A percentile compares a stretch with the other conserved stretches of the same genome.
Conservation (phyloP, 805 yeast species). For the Pichia nakasei region DNA sequence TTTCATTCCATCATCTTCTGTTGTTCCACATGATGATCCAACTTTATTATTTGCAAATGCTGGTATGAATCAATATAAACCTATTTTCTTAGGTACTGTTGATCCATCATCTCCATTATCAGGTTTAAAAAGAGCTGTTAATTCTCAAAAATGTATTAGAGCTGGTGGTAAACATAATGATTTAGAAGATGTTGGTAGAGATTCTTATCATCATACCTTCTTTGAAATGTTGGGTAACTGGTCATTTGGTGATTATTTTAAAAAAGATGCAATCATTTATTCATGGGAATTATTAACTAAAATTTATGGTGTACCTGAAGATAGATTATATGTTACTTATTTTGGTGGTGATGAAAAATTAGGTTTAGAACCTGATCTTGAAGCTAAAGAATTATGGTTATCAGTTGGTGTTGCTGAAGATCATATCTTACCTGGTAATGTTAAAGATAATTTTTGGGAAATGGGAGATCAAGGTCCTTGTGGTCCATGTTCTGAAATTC, state of each 20-base stretch:
- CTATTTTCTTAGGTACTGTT: conserved; percentile 93
- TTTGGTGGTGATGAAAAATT: conserved; percentile 84
- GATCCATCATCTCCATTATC: conserved; percentile 90
- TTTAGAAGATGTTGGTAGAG: conserved; percentile 96
- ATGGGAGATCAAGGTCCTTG: conserved; percentile 99
- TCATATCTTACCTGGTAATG: conserved; percentile 88
- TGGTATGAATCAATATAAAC: conserved; percentile 99
- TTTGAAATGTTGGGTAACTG: conserved; percentile 99
- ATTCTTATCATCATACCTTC: conserved; percentile 96
- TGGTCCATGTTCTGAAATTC: conserved; percentile 98
- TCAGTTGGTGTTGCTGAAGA: conserved; percentile 83
- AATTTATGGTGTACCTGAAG: conserved; percentile 70
- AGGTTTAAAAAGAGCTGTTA: conserved; percentile 76
- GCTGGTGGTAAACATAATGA: conserved; percentile 99
- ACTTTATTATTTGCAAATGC: conserved; percentile 95
- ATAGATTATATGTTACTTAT: conserved; percentile 88
- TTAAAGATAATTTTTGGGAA: conserved; percentile 96
- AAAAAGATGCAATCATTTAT: conserved; percentile 79
- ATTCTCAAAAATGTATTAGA: conserved; percentile 97
- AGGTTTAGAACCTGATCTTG: conserved; percentile 88
- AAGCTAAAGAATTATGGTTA: conserved; percentile 83
- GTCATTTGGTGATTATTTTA: conserved; percentile 99
- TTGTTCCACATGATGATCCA: conserved; percentile 96
- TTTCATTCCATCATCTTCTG: conserved; percentile 87
- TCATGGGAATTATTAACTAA: conserved; percentile 89